Base-by-base conservation (phyloP, 2,329 filamentous ascomycete genomes). In the Torrubiella hemipterigena region DNA sequence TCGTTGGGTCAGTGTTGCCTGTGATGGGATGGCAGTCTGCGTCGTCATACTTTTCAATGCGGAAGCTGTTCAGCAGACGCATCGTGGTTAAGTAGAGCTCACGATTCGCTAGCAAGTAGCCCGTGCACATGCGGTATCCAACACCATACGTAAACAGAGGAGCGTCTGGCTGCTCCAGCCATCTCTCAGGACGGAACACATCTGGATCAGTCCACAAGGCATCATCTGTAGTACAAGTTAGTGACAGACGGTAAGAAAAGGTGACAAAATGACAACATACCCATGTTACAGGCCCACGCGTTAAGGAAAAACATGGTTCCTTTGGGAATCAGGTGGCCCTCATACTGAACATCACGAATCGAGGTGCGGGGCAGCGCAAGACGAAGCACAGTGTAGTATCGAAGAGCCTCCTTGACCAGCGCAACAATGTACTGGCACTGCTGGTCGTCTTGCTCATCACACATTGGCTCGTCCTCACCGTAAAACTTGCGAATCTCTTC, bases 251-350 rank as follows among this genome's bases (percentile, higher is more conserved):
- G 17, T 24, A 2, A 5, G 17, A 14, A 7, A 21, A 17, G 15
- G 7, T 9, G 2, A 21, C 15, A 14, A 18, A 7, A 3, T 12
- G 6, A 13, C 12, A 6, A 49, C 60, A 45, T 54, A 73, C 71
- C 73, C 69, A 76, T 77, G 38, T 80, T 79, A 43, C 75, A 79
- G 3, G 73, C 73, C 74, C 73, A 79, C 0, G 73, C 69, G 35
- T 80, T 81, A 17, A 80, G 52, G 47, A 77, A 80, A 21, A 78
- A 62, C 0, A 77, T 68, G 2, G 72, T 77, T 1, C 73, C 73
- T 27, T 68, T 67, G 1, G 76, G 74, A 24, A 80, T 75, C 6
- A 63, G 46, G 19, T 64, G 61, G 13, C 66, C 71, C 8, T 74
- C 51, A 35, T 77, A 78, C 0, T 56, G 52, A 3, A 80, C 58